A percentile compares a stretch with the other conserved stretches of the same genome.
phyloP scores from a whole-genome alignment of 1,284 basidiomycete species.

The Ceratobasidium sp. region DNA sequence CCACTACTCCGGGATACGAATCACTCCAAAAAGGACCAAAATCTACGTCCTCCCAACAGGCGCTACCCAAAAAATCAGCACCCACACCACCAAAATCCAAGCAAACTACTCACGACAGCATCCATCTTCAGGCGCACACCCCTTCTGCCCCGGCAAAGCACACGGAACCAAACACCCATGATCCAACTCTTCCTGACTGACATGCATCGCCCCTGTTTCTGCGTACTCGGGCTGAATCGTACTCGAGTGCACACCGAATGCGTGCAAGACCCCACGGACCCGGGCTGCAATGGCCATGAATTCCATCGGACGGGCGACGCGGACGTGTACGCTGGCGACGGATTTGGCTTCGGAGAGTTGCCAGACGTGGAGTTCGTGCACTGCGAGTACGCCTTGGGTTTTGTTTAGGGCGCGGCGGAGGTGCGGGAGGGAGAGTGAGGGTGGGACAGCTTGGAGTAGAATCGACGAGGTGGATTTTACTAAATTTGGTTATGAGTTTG shows the following conservation, averaged over 20 bases:
- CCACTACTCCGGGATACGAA: too few species aligned
- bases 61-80: too few species aligned
- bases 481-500: slow-evolving; percentile 45
- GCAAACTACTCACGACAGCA: slow-evolving; percentile 73
- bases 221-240: slow-evolving; percentile 83
- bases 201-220: slow-evolving; percentile 6
- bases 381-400: slow-evolving; percentile 86
- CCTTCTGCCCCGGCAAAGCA: slow-evolving; percentile 25
- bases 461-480: slow-evolving; percentile 96
- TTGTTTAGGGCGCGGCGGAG: slow-evolving; percentile 80
- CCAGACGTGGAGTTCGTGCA: slow-evolving; percentile 98
- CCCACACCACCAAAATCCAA: background rate
- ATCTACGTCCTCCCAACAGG: too few species aligned
- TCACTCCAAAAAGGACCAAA: too few species aligned
- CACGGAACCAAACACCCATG: slow-evolving; percentile 49
- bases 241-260: slow-evolving; percentile 92
- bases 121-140: slow-evolving; percentile 59
- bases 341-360: slow-evolving; percentile 88
- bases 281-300: slow-evolving; percentile 91
- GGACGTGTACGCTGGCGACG: slow-evolving; percentile 95
- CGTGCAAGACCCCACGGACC: slow-evolving; percentile 83
- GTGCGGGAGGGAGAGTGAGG: slow-evolving; percentile 85
- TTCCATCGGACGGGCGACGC: slow-evolving; percentile 69
- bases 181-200: background rate
- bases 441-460: slow-evolving; percentile 94